phyloP scores from a whole-genome alignment of 1,284 basidiomycete species.

The Ceratobasidium sp. region DNA sequence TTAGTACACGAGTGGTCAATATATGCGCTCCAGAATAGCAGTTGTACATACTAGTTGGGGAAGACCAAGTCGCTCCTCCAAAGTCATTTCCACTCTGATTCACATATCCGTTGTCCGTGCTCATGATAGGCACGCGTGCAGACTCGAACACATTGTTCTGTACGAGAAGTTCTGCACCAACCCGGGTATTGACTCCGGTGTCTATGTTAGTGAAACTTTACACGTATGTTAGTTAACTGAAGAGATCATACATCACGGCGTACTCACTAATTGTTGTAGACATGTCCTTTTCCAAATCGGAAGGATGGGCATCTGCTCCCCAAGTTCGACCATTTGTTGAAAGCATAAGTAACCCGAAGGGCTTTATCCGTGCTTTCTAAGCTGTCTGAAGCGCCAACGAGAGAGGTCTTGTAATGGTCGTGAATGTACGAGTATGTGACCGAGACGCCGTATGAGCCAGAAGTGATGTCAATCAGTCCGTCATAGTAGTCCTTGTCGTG shows the following conservation, averaged over 20 bases:
- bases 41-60: slow-evolving; percentile 13
- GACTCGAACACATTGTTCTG: slow-evolving; percentile 62
- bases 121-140: slow-evolving; percentile 17
- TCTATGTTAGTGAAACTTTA: slow-evolving; percentile 63
- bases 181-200: slow-evolving; percentile 55
- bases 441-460: slow-evolving; percentile 35
- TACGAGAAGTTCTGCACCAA: slow-evolving; percentile 52
- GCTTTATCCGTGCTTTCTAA: slow-evolving; percentile 35
- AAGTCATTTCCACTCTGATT: slow-evolving; percentile 36
- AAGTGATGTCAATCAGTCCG: slow-evolving; percentile 42
- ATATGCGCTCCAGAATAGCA: no score
- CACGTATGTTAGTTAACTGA: background rate
- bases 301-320: slow-evolving; percentile 53
- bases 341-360: slow-evolving; percentile 46
- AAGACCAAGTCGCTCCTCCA: slow-evolving; percentile 21
- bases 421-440: slow-evolving; percentile 45
- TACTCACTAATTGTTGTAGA: slow-evolving; percentile 35
- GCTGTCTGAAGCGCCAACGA: slow-evolving; percentile 43
- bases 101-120: slow-evolving; percentile 39
- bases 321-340: slow-evolving; percentile 51
- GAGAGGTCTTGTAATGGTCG: slow-evolving; percentile 48
- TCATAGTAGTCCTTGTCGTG: slow-evolving; percentile 48
- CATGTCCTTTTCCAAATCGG: slow-evolving; percentile 56
- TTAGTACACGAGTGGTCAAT: background rate
- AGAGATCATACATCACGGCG: background rate